Evolutionary conservation across 2,329 filamentous ascomycete species (phyloP).

Genomic region (Stachybotrys elegans): DNA sequence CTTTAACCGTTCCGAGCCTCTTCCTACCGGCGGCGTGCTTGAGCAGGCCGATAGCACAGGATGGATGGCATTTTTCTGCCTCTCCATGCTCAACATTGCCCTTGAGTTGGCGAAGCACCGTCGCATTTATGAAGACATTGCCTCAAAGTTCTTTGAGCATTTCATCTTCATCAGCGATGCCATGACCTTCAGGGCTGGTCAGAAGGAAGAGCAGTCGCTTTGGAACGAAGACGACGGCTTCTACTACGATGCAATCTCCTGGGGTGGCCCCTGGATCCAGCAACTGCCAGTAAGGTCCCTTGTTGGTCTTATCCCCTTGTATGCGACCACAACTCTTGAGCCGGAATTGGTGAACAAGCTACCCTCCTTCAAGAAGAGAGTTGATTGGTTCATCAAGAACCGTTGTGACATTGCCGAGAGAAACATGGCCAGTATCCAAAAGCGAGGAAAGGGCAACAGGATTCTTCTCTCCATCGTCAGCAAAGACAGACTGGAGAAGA

Average conservation of each 20-base stretch:
- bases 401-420: slow-evolving; percentile 80
- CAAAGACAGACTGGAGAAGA: slow-evolving; percentile 85
- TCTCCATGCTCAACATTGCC: slow-evolving; percentile 95
- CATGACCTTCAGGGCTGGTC: slow-evolving; percentile 77
- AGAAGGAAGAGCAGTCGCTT: slow-evolving; percentile 71
- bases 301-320: slow-evolving; percentile 89
- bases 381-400: slow-evolving; percentile 93
- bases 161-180: slow-evolving; percentile 98
- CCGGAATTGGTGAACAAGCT: slow-evolving; percentile 90
- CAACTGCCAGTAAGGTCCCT: slow-evolving; percentile 89
- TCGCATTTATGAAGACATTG: slow-evolving; percentile 92
- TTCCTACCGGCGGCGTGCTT: slow-evolving; percentile 87
- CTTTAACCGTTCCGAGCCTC: slow-evolving; percentile 92
- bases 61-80: slow-evolving; percentile 98
- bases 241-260: slow-evolving; percentile 98
- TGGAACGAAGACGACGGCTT: slow-evolving; percentile 98
- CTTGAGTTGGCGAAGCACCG: slow-evolving; percentile 93
- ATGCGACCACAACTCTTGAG: slow-evolving; percentile 86
- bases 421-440: slow-evolving; percentile 90
- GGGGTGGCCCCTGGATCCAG: slow-evolving; percentile 88
- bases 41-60: slow-evolving; percentile 97
- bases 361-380: slow-evolving; percentile 84
- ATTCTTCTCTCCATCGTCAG: slow-evolving; percentile 86
- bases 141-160: slow-evolving; percentile 98
- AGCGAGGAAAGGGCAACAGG: slow-evolving; percentile 83